Base-by-base conservation (phyloP, 2,329 filamentous ascomycete species). In the Cladophialophora chaetospira region DNA sequence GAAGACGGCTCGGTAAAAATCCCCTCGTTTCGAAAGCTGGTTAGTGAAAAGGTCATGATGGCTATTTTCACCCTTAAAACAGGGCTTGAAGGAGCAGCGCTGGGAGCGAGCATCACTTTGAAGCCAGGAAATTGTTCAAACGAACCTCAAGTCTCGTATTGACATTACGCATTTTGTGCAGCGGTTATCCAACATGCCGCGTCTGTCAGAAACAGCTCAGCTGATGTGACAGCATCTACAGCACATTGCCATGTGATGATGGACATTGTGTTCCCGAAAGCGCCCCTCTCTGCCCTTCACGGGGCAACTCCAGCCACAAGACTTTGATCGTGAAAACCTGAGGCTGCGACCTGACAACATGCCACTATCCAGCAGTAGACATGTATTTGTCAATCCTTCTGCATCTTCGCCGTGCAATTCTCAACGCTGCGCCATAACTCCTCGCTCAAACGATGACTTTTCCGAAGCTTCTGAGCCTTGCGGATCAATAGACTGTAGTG, bases 401-500 rank as follows among this genome's bases (percentile, higher is more conserved):
- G 25, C 29, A 31, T 19, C 31, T 19, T 15, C 15, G 15, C 5
- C 15, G 38, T 28, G 29, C 46, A 38, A 29, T 51, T n/a, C 42
- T 23, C 40, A 21, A 15, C 42, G 48, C n/a, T 23, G 15, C 31
- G 25, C 48, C 36, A 9, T 31, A 19, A 42, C 26, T 23, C 9
- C 36, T 26, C 33, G 36, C 36, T 51, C 36, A 29, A 51, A 28
- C 13, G 19, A 31, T n/a, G 10, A 28, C 42, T 43, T 29, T 40
- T 6, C 4, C 11, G 9, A n/a, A 23, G 31, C 10, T n/a, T 36
- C 19, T 29, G n/a, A 9, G n/a, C n/a, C 23, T 29, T 11, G 11
- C 21, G 4, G n/a, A n/a, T 5, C 21, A 53, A 43, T 62, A 58
- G 2, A 54, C 53, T n/a, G 45, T 35, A 29, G 51, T 47, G 25